These are phyloP conservation scores for Pueraria montana DNA, from an alignment of 306 rosid species.

Conservation along the genomic window DNA sequence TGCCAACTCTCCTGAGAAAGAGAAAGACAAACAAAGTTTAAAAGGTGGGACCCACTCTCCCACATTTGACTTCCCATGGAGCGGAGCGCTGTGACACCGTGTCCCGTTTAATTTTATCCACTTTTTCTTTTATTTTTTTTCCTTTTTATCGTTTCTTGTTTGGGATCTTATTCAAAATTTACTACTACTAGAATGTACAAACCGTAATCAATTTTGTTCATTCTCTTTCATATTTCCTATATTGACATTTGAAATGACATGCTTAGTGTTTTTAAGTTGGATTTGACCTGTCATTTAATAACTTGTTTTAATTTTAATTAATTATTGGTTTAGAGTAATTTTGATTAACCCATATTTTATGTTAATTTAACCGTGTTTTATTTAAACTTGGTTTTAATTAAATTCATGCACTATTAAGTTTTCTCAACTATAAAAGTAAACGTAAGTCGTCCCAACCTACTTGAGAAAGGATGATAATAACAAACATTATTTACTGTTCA, in stretches of 20 bases:
- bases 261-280: background rate
- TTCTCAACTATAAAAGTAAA: background rate
- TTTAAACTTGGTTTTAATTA: background rate
- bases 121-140: background rate
- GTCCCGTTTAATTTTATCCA: background rate
- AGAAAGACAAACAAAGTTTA: background rate
- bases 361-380: background rate
- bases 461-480: background rate
- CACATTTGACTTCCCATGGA: slow-evolving; percentile 12
- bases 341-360: background rate
- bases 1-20: no score
- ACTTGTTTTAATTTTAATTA: background rate
- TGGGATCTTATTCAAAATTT: background rate
- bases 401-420: background rate
- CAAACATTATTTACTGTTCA: background rate
- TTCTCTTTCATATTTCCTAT: background rate
- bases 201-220: background rate
- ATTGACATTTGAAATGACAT: background rate
- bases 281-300: background rate
- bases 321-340: background rate
- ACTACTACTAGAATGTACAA: background rate
- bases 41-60: background rate
- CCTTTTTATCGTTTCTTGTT: background rate
- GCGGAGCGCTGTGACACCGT: background rate
- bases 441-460: background rate